These are phyloP conservation scores for Chalciporus sp. DNA, from an alignment of 1,284 basidiomycete genomes.

Conservation along the genomic window DNA sequence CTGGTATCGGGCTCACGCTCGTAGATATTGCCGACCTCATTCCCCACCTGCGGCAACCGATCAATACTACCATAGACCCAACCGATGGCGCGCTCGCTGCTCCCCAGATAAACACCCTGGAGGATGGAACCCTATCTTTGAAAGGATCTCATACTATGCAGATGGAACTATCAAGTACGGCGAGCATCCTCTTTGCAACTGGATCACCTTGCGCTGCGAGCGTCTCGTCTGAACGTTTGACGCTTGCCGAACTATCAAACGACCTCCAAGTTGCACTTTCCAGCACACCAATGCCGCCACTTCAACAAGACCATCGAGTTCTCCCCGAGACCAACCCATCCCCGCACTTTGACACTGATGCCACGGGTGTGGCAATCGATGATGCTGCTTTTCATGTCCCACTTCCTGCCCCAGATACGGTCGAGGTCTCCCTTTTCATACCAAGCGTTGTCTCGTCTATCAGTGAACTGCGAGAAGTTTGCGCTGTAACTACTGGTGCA, in stretches of 20 bases:
- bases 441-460: background rate
- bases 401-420: constrained; percentile 20
- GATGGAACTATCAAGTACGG: background rate
- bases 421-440: constrained; percentile 23
- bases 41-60: constrained; percentile 27
- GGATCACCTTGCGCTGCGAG: background rate
- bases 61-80: constrained; percentile 15
- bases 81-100: background rate
- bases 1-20: constrained; percentile 30
- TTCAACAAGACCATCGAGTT: background rate
- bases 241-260: background rate
- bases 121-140: background rate
- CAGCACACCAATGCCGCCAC: background rate
- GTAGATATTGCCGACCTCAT: constrained; percentile 27
- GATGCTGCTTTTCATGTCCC: constrained; percentile 8
- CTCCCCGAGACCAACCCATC: background rate
- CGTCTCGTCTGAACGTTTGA: constrained; percentile 1
- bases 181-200: background rate
- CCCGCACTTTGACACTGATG: background rate
- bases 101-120: background rate
- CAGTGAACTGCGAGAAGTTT: background rate
- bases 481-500: background rate
- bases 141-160: background rate
- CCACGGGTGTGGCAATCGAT: constrained; percentile 5
- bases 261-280: background rate